These are phyloP conservation scores for Achaetomium macrosporum DNA, from an alignment of 2,329 filamentous ascomycete species.

Conservation along the genomic window DNA sequence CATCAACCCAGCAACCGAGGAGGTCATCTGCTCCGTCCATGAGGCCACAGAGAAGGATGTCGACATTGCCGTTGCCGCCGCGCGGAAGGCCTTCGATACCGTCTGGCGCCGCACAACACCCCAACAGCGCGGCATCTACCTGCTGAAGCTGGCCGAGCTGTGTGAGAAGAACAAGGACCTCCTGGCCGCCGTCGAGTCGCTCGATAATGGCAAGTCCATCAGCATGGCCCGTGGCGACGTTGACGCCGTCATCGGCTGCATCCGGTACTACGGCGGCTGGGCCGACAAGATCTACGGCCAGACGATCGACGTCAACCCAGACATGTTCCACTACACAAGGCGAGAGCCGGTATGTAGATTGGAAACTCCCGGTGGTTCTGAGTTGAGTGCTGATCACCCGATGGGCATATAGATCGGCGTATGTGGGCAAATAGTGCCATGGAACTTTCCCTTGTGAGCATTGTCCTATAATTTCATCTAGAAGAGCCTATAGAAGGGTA, in stretches of 20 bases:
- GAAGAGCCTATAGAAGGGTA: too few relatives aligned
- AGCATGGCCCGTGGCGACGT: conserved; percentile 72
- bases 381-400: background rate
- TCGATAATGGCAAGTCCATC: conserved; percentile 84
- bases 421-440: conserved; percentile 75
- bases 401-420: background rate
- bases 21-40: conserved; percentile 74
- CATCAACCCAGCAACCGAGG: conserved; percentile 81
- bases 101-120: conserved; percentile 64
- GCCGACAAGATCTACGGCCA: conserved; percentile 89
- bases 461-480: too few relatives aligned
- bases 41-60: conserved; percentile 87
- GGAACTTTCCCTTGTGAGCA: conserved; percentile 82
- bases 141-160: conserved; percentile 74
- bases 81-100: conserved; percentile 78
- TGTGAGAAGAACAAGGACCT: conserved; percentile 71
- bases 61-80: conserved; percentile 74
- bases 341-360: conserved; percentile 58
- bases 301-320: conserved; percentile 71
- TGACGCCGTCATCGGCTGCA: conserved; percentile 56
- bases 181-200: conserved; percentile 75
- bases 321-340: conserved; percentile 78
- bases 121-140: conserved; percentile 60
- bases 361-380: background rate
- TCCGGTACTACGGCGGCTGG: conserved; percentile 87